phyloP scores from a whole-genome alignment of 179 eudicot genomes.

The Carnegiea gigantea region DNA sequence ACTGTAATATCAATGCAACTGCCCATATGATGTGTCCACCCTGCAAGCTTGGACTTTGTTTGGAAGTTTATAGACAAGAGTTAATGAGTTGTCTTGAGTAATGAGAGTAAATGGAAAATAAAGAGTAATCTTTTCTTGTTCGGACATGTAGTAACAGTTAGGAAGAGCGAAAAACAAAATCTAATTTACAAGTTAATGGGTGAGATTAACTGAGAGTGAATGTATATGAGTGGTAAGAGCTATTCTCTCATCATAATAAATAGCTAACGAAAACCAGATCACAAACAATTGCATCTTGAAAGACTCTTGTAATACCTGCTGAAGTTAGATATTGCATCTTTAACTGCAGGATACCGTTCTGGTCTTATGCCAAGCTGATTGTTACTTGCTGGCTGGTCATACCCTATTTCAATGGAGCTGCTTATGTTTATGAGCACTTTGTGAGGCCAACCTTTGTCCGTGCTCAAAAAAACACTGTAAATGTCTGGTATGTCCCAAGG shows the following conservation, averaged over 20 bases:
- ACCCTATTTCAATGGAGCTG: conserved; percentile 98
- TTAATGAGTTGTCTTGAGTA: no score
- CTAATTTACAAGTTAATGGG: neutral
- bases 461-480: conserved; percentile 43
- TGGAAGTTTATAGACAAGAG: no score
- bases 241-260: neutral
- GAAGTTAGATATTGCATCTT: neutral
- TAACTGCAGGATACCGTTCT: conserved; percentile 75
- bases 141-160: no score
- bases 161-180: neutral
- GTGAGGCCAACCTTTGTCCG: conserved; percentile 70
- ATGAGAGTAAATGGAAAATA: no score
- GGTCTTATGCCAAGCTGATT: conserved; percentile 86
- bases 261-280: neutral
- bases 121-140: no score
- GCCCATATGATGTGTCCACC: no score
- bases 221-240: neutral
- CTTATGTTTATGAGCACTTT: conserved; percentile 86
- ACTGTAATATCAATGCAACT: no score
- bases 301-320: neutral
- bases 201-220: neutral
- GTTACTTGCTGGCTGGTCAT: conserved; percentile 92
- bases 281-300: neutral
- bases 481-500: conserved; percentile 69
- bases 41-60: no score